Evolutionary conservation across 306 rosid genomes (phyloP).

Genomic region (Vigna trinervia): DNA sequence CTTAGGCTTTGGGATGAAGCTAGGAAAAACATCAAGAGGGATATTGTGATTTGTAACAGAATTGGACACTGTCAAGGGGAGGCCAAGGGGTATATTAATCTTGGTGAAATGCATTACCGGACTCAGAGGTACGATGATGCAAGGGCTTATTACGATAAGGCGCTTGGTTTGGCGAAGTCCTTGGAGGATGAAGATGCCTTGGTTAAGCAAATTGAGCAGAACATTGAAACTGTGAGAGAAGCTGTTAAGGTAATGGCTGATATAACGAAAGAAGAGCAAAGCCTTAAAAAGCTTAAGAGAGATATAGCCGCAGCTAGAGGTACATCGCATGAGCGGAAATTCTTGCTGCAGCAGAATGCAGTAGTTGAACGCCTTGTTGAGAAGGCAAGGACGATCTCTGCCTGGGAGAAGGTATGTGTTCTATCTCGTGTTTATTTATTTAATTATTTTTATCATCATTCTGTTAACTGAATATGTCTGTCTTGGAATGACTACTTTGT

Average conservation of each 20-base stretch:
- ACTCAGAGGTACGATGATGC: conserved; percentile 80
- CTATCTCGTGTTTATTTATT: not conserved
- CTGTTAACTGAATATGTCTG: conserved; percentile 9
- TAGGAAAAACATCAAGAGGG: conserved; percentile 65
- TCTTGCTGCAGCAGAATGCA: conserved; percentile 56
- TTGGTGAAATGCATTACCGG: conserved; percentile 78
- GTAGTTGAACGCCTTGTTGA: conserved; percentile 72
- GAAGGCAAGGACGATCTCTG: conserved; percentile 62
- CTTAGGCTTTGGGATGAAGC: conserved; percentile 82
- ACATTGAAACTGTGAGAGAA: conserved; percentile 61
- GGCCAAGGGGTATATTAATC: conserved; percentile 89
- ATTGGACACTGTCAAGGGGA: conserved; percentile 87
- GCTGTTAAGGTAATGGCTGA: conserved; percentile 64
- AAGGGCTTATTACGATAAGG: conserved; percentile 60
- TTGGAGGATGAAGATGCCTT: conserved; percentile 89
- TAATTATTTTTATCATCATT: conserved; percentile 5
- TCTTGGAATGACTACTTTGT: conserved; percentile 14
- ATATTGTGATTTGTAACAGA: conserved; percentile 71
- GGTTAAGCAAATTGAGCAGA: conserved; percentile 63
- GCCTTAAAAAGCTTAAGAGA: conserved; percentile 75
- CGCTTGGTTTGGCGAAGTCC: conserved; percentile 63
- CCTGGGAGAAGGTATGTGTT: conserved; percentile 75
- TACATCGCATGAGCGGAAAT: conserved; percentile 67
- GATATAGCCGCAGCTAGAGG: conserved; percentile 64
- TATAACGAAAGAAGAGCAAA: conserved; percentile 73